Base-by-base conservation (phyloP, 2,329 filamentous ascomycete species). In the Arthroderma uncinatum region DNA sequence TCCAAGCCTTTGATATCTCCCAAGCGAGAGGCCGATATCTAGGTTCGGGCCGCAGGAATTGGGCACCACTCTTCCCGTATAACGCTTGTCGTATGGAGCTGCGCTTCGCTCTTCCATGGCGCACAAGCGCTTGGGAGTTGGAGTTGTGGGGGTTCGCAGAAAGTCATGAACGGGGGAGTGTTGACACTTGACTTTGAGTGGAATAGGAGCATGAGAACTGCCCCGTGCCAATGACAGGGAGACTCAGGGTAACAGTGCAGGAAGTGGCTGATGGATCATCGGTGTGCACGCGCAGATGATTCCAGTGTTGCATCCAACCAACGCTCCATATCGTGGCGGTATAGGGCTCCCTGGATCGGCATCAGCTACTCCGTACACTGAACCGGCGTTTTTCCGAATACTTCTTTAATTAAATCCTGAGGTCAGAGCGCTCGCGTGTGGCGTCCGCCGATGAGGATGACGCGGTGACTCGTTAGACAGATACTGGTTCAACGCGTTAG, bases 231-330 rank as follows among this genome's bases (percentile, higher is more conserved):
- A 50, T 21, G 16, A 9, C 58, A 54, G 25, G 53, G 63, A 60
- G 23, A 63, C 56, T n/a, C 47, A 40, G 2, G 63, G 63, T 34
- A 64, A 63, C 2, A 61, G 19, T 8, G 60, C 58, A 37, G 61
- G 57, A 6, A 72, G 64, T 0, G 67, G 64, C n/a, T 64, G 63
- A 40, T 68, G 65, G 52, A 68, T 65, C 64, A 71, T 70, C 8
- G 72, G 71, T 5, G 73, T 66, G 55, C 70, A 73, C 14, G 71
- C 68, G 56, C 70, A 72, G 33, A 71, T 68, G 28, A 72, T 67
- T 16, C 64, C 69, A 10, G 67, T 62, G 55, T 70, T 69, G 25
- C 66, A 64, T 64, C 74, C 72, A 33, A 73, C 62, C 10, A n/a
- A 69, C 66, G 21, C 68, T 72, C 71, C 71, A 73, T 23, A 68